Conservation (phyloP, 768 basidiomycete species). For the Scleroderma bovista region DNA sequence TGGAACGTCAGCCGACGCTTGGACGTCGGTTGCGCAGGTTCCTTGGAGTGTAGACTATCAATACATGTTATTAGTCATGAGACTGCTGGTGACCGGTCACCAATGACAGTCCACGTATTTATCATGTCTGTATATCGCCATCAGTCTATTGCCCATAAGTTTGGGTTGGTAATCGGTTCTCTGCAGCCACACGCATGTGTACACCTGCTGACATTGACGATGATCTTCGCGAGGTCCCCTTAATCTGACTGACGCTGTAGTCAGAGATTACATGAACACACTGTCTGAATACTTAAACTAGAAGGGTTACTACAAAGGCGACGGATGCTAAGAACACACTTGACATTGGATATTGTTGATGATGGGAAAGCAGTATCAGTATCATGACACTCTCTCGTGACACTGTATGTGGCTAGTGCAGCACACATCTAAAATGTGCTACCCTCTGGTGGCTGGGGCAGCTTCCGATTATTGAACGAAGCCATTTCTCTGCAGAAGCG, state of each 20-base stretch:
- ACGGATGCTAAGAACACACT: slow-evolving; percentile 1
- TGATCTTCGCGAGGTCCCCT: background rate
- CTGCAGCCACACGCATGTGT: background rate
- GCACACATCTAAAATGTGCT: slow-evolving; percentile 46
- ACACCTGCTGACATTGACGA: too few relatives aligned
- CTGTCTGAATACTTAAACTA: background rate
- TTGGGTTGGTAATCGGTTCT: background rate
- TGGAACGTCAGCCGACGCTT: background rate
- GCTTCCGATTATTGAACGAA: slow-evolving; percentile 82
- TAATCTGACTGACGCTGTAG: too few relatives aligned
- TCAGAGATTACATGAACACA: background rate
- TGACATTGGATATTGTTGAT: slow-evolving; percentile 1
- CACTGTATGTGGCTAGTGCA: background rate
- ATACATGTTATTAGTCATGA: too few relatives aligned
- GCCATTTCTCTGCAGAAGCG: slow-evolving; percentile 79
- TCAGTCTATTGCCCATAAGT: background rate
- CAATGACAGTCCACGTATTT: background rate
- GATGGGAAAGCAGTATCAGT: background rate
- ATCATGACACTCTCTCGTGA: background rate
- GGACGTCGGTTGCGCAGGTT: background rate
- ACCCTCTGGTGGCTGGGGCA: slow-evolving; percentile 93
- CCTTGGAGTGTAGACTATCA: background rate
- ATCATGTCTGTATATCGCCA: background rate
- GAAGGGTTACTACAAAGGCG: background rate
- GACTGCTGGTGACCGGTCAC: too few relatives aligned